phyloP scores from a whole-genome alignment of 1,284 basidiomycete species.

The Quambalaria eucalypti region DNA sequence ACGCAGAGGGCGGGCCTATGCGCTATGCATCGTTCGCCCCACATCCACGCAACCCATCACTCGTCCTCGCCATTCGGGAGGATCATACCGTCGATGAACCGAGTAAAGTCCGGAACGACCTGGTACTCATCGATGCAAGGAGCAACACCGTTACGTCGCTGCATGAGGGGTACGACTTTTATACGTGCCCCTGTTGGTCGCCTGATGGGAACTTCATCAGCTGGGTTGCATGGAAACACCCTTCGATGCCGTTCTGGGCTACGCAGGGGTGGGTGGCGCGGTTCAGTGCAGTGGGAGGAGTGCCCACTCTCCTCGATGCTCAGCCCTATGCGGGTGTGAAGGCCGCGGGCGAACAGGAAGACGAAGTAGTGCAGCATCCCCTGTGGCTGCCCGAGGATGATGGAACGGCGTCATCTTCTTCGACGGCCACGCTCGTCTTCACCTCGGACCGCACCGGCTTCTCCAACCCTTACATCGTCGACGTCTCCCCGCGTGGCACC shows the following conservation, averaged over 20 bases:
- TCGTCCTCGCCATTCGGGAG: slow-evolving; percentile 57
- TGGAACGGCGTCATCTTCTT: background rate
- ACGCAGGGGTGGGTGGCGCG: slow-evolving; percentile 56
- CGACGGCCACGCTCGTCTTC: slow-evolving; percentile 57
- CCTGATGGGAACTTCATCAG: slow-evolving; percentile 60
- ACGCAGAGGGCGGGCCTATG: too few relatives aligned
- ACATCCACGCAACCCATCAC: slow-evolving; percentile 48
- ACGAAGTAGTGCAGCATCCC: slow-evolving; percentile 42
- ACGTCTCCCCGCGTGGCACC: slow-evolving; percentile 13
- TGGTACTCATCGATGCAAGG: slow-evolving; percentile 55
- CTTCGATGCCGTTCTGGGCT: slow-evolving; percentile 75
- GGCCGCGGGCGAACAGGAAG: slow-evolving; percentile 5
- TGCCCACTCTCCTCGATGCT: slow-evolving; percentile 1
- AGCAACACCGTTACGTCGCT: slow-evolving; percentile 51
- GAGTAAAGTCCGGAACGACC: slow-evolving; percentile 54
- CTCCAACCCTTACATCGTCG: slow-evolving; percentile 61
- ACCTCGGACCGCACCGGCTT: slow-evolving; percentile 62
- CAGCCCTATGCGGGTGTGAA: too few relatives aligned
- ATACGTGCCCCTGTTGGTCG: slow-evolving; percentile 58
- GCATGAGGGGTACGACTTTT: slow-evolving; percentile 61
- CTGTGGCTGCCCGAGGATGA: slow-evolving; percentile 52
- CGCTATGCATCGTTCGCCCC: slow-evolving; percentile 54
- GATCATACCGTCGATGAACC: slow-evolving; percentile 61
- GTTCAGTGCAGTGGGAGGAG: slow-evolving; percentile 19
- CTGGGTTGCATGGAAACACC: slow-evolving; percentile 63